Base-by-base conservation (phyloP, 2,329 filamentous ascomycete genomes). In the Fusarium gaditjirri region DNA sequence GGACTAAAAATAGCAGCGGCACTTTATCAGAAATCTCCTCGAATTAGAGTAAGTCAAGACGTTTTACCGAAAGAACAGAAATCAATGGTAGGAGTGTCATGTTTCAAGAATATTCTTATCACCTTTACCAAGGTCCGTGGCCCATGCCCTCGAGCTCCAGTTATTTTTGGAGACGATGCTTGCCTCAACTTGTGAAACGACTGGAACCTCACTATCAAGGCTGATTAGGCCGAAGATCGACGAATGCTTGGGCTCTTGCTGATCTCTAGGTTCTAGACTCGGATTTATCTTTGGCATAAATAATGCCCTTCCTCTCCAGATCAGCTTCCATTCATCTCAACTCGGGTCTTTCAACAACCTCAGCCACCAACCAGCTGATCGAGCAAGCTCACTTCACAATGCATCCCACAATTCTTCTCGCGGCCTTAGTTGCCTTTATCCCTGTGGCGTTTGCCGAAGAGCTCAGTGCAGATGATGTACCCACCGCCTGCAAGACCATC, bases 391-490 rank as follows among this genome's bases (percentile, higher is more conserved):
- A 5, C 5, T 4, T 25, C 31, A 21, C 16, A 21, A 52, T 52
- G 47, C 47, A 13, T 16, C 6, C 25, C 3, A 3, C 31, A 3
- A 3, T 27, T 1, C 7, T 43, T 4, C 11, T 63, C 9, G 25
- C 38, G 2, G 25, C 25, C 4, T 9, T 53, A 0, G 29, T 9
- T 8, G 3, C 25, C 25, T 12, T 53, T 0, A 1, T 43, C 0
- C 14, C 43, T 4, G 1, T 6, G 4, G 17, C 38, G 0, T 2
- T 52, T 0, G 38, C 38, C 1, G 61, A 63, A 12, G 61, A 63
- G 7, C 56, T 63, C 25, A 33, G 4, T 8, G 43, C 43, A 23
- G 38, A 43, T 5, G 61, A 62, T 6, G 61, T 63, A 17, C 61
- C 61, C 2, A 19, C 57, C 1, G 9, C 43, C 5, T 63, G 61